A percentile compares a stretch with the other conserved stretches of the same genome.
Conservation (phyloP, 1,284 basidiomycete genomes). For the Phenoliferia sp. region DNA sequence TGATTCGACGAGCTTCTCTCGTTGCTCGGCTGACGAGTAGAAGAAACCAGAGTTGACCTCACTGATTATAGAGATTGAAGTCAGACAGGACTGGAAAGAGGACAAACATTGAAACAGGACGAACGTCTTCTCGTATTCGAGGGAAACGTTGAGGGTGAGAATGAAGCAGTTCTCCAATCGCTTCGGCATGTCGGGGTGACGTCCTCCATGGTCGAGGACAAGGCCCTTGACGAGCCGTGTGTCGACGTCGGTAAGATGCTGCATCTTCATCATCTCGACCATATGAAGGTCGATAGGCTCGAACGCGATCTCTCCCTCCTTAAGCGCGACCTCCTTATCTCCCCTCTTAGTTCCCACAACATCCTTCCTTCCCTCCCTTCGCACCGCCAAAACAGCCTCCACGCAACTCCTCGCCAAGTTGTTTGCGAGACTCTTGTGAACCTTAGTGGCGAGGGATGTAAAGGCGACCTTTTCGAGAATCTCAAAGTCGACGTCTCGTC, state of each 20-base stretch:
- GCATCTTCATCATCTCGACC: slow-evolving; percentile 99
- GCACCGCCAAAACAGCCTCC: slow-evolving; percentile 89
- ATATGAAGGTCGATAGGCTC: slow-evolving; percentile 98
- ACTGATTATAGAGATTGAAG: slow-evolving; percentile 47
- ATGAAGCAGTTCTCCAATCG: slow-evolving; percentile 95
- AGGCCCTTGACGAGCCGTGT: slow-evolving; percentile 95
- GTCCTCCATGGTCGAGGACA: slow-evolving; percentile 78
- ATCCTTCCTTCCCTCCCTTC: slow-evolving; percentile 35
- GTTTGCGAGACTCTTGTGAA: slow-evolving; percentile 75
- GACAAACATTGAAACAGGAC: slow-evolving; percentile 41
- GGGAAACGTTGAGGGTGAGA: slow-evolving; percentile 91
- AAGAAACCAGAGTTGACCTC: slow-evolving; percentile 99
- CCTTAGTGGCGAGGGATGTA: slow-evolving; percentile 92
- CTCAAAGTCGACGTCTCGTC: slow-evolving; percentile 64
- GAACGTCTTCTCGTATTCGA: slow-evolving; percentile 99
- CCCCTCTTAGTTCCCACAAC: slow-evolving; percentile 49
- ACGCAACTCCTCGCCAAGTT: slow-evolving; percentile 89
- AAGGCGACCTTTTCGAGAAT: slow-evolving; percentile 88
- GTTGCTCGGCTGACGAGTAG: slow-evolving; percentile 97
- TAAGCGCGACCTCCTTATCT: slow-evolving; percentile 40
- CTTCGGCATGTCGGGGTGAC: slow-evolving; percentile 99
- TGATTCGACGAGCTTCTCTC: slow-evolving; percentile 97
- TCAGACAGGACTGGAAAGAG: not conserved
- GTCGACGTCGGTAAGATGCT: slow-evolving; percentile 95
- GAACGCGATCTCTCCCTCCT: slow-evolving; percentile 45